Conservation (phyloP, 805 yeast species). For the Clavispora fructus region DNA sequence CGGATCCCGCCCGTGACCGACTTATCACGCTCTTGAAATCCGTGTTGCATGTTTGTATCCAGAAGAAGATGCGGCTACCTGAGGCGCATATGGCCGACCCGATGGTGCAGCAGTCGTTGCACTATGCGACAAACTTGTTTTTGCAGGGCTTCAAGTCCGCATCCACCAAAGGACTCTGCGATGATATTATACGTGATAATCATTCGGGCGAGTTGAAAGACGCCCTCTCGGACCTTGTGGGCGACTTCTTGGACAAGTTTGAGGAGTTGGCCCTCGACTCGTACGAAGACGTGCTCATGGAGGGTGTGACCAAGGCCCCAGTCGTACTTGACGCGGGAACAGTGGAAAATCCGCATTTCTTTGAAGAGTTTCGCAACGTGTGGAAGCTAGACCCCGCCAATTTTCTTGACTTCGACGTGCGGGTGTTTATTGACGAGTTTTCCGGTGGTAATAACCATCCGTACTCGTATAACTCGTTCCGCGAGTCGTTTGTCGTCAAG, state of each 20-base stretch:
- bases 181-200: conserved; percentile 3
- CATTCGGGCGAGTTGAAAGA: conserved; percentile 5
- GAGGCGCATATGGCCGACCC: background rate
- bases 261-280: conserved; percentile 10
- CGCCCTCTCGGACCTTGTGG: conserved; percentile 2
- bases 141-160: conserved; percentile 11
- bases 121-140: conserved; percentile 11
- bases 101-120: conserved; percentile 4
- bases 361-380: conserved; percentile 3
- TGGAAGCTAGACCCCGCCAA: conserved; percentile 9
- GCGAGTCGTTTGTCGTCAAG: conserved; percentile 1
- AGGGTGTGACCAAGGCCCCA: conserved; percentile 2
- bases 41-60: conserved; percentile 1
- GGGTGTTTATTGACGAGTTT: conserved; percentile 5
- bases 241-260: conserved; percentile 11
- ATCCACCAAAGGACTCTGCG: conserved; percentile 7
- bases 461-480: conserved; percentile 2
- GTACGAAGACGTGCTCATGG: conserved; percentile 11
- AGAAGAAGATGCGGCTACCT: background rate
- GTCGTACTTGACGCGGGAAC: background rate
- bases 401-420: conserved; percentile 5
- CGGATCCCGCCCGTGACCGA: background rate
- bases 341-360: conserved; percentile 5
- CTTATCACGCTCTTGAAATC: background rate
- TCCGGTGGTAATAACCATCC: conserved; percentile 3